Conservation (phyloP, 108 stramenopile species). For the Mediolabrus comicus region DNA sequence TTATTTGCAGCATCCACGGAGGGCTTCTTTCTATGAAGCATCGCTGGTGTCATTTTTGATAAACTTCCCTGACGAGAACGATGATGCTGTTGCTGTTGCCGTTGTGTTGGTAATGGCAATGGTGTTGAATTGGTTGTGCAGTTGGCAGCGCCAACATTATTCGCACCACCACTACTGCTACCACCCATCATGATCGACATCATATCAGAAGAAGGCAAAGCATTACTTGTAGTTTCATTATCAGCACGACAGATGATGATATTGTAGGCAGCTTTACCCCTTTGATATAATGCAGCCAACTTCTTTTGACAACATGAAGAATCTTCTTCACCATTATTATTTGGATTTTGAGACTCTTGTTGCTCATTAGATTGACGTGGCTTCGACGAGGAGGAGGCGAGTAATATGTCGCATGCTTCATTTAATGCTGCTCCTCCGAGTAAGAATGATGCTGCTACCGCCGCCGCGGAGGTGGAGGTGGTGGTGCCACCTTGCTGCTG, state of each 20-base stretch:
- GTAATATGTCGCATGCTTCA: conserved; percentile 3
- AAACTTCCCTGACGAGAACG: not conserved
- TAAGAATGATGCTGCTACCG: not conserved
- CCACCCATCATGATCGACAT: not conserved
- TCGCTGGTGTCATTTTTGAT: not conserved
- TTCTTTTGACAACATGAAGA: not conserved
- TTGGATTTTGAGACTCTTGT: not conserved
- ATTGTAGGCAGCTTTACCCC: not conserved
- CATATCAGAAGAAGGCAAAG: not conserved
- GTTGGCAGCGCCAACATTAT: too few species aligned
- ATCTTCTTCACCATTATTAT: not conserved
- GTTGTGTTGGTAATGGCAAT: too few species aligned
- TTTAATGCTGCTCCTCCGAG: not conserved
- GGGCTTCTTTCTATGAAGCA: not conserved
- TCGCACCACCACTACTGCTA: too few species aligned
- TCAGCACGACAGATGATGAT: not conserved
- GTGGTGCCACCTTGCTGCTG: too few species aligned
- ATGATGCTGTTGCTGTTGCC: too few species aligned
- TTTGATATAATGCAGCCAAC: conserved; percentile 4
- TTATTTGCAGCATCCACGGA: not conserved
- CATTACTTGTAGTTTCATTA: not conserved
- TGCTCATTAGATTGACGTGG: not conserved
- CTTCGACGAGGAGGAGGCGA: not conserved
- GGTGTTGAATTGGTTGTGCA: too few species aligned
- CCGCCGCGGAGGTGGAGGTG: too few species aligned